phyloP scores from a whole-genome alignment of 768 basidiomycete species.

The Roridomyces roridus region DNA sequence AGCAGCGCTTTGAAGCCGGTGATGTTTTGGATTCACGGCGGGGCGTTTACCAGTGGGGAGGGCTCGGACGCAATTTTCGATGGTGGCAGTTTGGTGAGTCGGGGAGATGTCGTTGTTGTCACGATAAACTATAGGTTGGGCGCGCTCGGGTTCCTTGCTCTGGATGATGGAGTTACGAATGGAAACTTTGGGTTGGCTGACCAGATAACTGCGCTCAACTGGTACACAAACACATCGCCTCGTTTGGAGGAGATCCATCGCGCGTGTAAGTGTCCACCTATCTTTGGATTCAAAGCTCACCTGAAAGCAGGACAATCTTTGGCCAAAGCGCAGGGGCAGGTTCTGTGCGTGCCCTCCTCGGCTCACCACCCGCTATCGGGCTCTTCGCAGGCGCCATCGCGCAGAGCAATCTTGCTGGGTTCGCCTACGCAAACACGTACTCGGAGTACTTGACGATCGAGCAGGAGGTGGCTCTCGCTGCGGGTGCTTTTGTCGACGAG shows the following conservation, averaged over 20 bases:
- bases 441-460: constrained; percentile 54
- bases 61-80: constrained; percentile 47
- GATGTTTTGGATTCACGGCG: constrained; percentile 59
- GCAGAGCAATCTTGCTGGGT: constrained; percentile 55
- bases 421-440: constrained; percentile 54
- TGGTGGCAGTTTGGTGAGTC: constrained; percentile 50
- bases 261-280: constrained; percentile 33
- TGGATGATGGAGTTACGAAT: constrained; percentile 47
- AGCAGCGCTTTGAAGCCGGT: constrained; percentile 43
- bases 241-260: constrained; percentile 62
- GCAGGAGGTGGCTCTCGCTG: constrained; percentile 41
- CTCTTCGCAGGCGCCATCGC: constrained; percentile 47
- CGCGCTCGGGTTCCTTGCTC: constrained; percentile 49
- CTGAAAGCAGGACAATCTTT: constrained; percentile 42
- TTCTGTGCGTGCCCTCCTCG: constrained; percentile 47
- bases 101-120: constrained; percentile 45
- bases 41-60: constrained; percentile 48
- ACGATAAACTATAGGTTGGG: constrained; percentile 52
- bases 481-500: constrained; percentile 39
- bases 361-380: constrained; percentile 40
- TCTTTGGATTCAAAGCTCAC: too few relatives aligned
- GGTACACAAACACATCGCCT: constrained; percentile 56
- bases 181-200: constrained; percentile 55
- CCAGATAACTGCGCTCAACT: constrained; percentile 45
- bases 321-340: constrained; percentile 62